Evolutionary conservation across 2,329 filamentous ascomycete species (phyloP).

Genomic region (Penicillium sp.): DNA sequence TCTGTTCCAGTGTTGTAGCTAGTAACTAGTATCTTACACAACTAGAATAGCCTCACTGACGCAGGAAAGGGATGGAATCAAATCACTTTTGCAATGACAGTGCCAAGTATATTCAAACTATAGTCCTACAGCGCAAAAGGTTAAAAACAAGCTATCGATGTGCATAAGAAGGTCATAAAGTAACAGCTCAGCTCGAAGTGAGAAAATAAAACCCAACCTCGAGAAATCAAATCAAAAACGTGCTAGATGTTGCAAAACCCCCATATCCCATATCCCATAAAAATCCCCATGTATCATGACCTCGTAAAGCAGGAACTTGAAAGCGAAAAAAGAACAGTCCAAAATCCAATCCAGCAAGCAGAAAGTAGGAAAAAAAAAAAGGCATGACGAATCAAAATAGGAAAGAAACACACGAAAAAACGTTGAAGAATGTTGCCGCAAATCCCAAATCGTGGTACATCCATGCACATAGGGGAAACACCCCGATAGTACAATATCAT

Average conservation of each 20-base stretch:
- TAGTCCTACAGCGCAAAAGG: neutral
- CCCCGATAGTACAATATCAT: neutral
- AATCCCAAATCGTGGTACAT: slow-evolving; percentile 6
- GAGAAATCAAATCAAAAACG: neutral
- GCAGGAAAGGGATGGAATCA: neutral
- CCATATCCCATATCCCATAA: slow-evolving; percentile 16
- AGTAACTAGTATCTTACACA: too few species aligned
- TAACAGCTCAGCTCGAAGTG: neutral
- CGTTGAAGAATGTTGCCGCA: neutral
- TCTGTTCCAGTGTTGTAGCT: too few species aligned
- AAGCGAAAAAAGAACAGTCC: neutral
- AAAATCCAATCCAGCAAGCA: slow-evolving; percentile 6
- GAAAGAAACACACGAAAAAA: neutral
- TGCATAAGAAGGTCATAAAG: neutral
- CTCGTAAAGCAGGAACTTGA: slow-evolving; percentile 30
- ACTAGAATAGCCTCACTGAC: neutral
- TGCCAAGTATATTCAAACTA: neutral
- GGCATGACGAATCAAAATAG: slow-evolving; percentile 10
- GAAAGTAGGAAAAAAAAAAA: slow-evolving; percentile 8
- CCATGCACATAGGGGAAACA: neutral
- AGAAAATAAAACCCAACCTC: neutral
- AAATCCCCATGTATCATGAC: slow-evolving; percentile 30
- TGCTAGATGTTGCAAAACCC: slow-evolving; percentile 3
- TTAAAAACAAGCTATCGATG: neutral
- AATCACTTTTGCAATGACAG: neutral